phyloP scores from a whole-genome alignment of 352 stramenopile genomes.

The Globisporangium cylindrosporum region DNA sequence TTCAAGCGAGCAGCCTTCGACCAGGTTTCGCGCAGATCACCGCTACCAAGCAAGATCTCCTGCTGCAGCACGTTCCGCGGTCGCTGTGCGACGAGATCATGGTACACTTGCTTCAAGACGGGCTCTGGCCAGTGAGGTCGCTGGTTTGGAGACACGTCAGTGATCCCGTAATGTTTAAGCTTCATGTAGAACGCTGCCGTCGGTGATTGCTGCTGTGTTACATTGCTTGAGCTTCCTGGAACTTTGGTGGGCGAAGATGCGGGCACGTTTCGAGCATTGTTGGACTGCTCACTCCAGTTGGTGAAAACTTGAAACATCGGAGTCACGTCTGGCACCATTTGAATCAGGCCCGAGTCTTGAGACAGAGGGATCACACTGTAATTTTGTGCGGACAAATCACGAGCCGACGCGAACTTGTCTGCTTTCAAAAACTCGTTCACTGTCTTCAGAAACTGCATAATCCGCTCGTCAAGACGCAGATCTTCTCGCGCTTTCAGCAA shows the following conservation, averaged over 20 bases:
- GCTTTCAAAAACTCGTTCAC: constrained; percentile 70
- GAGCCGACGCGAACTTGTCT: constrained; percentile 35
- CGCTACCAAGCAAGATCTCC: constrained; percentile 51
- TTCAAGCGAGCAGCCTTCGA: constrained; percentile 51
- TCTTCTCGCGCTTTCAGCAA: constrained; percentile 88
- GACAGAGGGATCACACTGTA: constrained; percentile 84
- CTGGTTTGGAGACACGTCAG: constrained; percentile 65
- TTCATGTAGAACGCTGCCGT: constrained; percentile 84
- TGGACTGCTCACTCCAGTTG: constrained; percentile 33
- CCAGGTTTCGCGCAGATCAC: constrained; percentile 65
- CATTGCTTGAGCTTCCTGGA: not conserved
- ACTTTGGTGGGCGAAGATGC: constrained; percentile 20
- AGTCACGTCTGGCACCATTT: constrained; percentile 81
- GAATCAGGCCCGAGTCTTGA: constrained; percentile 77
- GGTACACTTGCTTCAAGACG: constrained; percentile 64
- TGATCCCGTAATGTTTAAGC: constrained; percentile 73
- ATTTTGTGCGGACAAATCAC: constrained; percentile 50
- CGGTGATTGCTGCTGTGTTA: constrained; percentile 32
- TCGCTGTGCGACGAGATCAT: constrained; percentile 60
- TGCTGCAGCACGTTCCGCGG: constrained; percentile 64
- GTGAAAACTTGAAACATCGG: constrained; percentile 84
- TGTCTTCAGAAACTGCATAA: constrained; percentile 87
- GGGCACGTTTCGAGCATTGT: constrained; percentile 16
- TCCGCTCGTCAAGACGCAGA: constrained; percentile 83
- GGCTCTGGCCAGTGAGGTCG: constrained; percentile 56